Evolutionary conservation across 768 basidiomycete genomes (phyloP), one percentile per base, ranked within the genome.

Genomic region (Obba rivulosa): DNA sequence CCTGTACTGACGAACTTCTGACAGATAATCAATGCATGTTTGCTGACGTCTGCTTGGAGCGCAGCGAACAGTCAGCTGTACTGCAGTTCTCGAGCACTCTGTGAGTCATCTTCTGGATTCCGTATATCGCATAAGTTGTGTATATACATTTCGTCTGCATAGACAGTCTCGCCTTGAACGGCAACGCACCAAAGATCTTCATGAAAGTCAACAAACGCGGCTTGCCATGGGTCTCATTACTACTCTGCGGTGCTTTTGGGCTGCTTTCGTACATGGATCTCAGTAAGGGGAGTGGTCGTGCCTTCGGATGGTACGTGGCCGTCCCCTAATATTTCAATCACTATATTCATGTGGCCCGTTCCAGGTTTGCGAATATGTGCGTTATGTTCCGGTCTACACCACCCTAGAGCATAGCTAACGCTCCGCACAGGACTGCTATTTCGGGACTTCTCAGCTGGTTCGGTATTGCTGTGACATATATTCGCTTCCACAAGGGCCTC

Each of bases 171-270:
- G 74, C 81, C 2, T 51, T 72, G 42, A 69, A 70, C 17, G 75
- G 77, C 0, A 73, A 78, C 47, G 79, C 81, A 0, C 82, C 82
- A 3, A 69, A 62, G 43, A 57, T 83, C 40, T 81, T 84, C 46
- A 43, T 58, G 22, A 65, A 69, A 43, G 73, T 54, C 8, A 61
- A 63, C 10, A 51, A 52, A 9, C 49, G 56, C 4, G 69, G 80
- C 34, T 56, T 81, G 2, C 81, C 80, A 2, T 72, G 71, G 57
- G 65, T 76, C 28, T 57, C 74, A 0, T 59, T 70, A 11, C 49
- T 34, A 0, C 4, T 62, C 24, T 67, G 60, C 47, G 51, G 63
- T 2, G 48, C 53, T 22, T 69, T 73, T 42, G 63, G 66, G 0
- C 47, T 68, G n/a, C 61, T 74, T 8, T 59, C 74, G 5, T 77